Base-by-base conservation (phyloP, 768 basidiomycete genomes). In the Naganishia randhawae region DNA sequence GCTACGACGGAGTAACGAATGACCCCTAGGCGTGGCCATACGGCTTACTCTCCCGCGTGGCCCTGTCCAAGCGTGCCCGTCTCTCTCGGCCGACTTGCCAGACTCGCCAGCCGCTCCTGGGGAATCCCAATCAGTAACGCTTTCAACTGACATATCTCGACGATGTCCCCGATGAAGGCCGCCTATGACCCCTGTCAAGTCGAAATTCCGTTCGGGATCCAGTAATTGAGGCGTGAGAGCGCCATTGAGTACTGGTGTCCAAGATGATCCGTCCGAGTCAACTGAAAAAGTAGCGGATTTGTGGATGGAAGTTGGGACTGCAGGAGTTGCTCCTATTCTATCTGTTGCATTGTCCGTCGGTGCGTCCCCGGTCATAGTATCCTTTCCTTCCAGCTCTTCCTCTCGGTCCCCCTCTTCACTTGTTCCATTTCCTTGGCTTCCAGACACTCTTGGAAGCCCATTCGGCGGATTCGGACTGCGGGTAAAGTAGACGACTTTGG, bases 401-500 rank as follows among this genome's bases (percentile, higher is more conserved):
- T 29, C 22, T 5, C 9, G 22, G 9, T 2, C n/a, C n/a, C n/a
- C 7, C 17, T 39, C 39, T 27, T 19, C 57, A 11, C 10, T 25
- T 13, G 16, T 25, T 6, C 22, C 51, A 14, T n/a, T 39, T 19
- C 45, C 45, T 22, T 51, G 29, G 1, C 51, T 31, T 16, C 57
- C 57, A n/a, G 41, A 31, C 14, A 62, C 50, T 17, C 19, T 41
- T 5, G 63, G 50, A 51, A 55, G 64, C 14, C 69, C 63, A 41
- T 52, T 54, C 16, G 55, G 68, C n/a, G 74, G 72, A 32, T 72
- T 50, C 3, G 90, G 88, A 9, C 93, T 92, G 55, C 96, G 89
- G 51, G 95, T 97, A 80, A 98, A 98, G 82, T 97, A 99, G 73
- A 96, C 92, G 62, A 99, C 91, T 81, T 99, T 99, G 69, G 94